Conservation (phyloP, 768 basidiomycete species). For the Omphalotus guepiniiformis region DNA sequence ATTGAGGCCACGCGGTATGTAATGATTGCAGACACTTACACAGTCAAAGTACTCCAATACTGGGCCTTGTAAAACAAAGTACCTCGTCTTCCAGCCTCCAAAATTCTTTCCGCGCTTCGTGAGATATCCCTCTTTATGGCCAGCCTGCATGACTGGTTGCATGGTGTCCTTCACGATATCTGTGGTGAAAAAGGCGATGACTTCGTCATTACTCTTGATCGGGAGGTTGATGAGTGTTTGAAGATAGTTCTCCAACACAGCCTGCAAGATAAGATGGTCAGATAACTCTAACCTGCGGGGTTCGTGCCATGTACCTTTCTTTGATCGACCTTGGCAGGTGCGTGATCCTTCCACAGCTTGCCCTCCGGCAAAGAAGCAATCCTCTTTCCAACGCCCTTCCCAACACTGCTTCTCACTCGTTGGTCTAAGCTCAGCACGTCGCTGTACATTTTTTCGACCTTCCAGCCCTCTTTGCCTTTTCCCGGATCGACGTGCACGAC, state of each 20-base stretch:
- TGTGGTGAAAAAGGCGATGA: conserved; percentile 89
- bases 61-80: conserved; percentile 89
- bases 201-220: conserved; percentile 82
- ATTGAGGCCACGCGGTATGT: conserved; percentile 12
- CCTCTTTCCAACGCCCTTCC: conserved; percentile 71
- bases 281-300: conserved; percentile 9
- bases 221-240: conserved; percentile 79
- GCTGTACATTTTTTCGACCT: conserved; percentile 89
- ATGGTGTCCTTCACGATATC: conserved; percentile 77
- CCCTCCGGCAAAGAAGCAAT: conserved; percentile 85
- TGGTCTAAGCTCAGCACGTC: conserved; percentile 89
- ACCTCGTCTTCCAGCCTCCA: conserved; percentile 96
- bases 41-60: conserved; percentile 93
- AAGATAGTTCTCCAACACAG: conserved; percentile 79
- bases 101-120: conserved; percentile 98
- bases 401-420: conserved; percentile 61
- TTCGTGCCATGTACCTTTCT: conserved; percentile 58
- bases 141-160: conserved; percentile 72
- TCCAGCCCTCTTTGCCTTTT: conserved; percentile 69
- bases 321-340: conserved; percentile 94
- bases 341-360: conserved; percentile 94
- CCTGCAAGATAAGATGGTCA: conserved; percentile 32
- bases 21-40: conserved; percentile 48
- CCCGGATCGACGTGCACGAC: conserved; percentile 72
- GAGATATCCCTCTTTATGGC: conserved; percentile 92